Evolutionary conservation across 805 yeast genomes (phyloP).

Genomic region (Ogataea nonfermentans): DNA sequence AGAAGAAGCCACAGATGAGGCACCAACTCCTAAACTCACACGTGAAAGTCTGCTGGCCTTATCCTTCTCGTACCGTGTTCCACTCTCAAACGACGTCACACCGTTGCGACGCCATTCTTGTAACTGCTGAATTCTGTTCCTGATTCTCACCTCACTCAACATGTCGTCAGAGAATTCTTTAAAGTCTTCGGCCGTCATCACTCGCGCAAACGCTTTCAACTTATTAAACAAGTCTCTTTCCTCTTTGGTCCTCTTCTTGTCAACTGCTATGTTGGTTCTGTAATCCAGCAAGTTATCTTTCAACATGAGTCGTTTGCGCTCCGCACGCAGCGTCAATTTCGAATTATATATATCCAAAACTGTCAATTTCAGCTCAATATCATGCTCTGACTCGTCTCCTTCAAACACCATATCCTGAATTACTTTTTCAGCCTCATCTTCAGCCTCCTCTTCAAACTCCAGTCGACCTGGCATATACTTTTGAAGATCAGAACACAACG

Average conservation of each 20-base stretch:
- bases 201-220: slow-evolving; percentile 75
- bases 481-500: slow-evolving; percentile 94
- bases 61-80: slow-evolving; percentile 84
- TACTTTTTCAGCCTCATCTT: slow-evolving; percentile 92
- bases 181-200: slow-evolving; percentile 81
- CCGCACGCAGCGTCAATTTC: slow-evolving; percentile 87
- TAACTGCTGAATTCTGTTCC: slow-evolving; percentile 80
- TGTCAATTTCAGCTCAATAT: slow-evolving; percentile 84
- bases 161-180: slow-evolving; percentile 71
- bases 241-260: slow-evolving; percentile 84
- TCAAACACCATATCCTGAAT: slow-evolving; percentile 96
- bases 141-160: slow-evolving; percentile 70
- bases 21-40: slow-evolving; percentile 14
- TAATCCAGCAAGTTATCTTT: slow-evolving; percentile 81
- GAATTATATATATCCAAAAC: slow-evolving; percentile 88
- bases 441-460: slow-evolving; percentile 95
- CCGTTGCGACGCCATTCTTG: slow-evolving; percentile 95
- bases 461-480: slow-evolving; percentile 98
- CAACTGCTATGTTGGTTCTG: slow-evolving; percentile 73
- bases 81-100: slow-evolving; percentile 77
- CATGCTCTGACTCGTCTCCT: slow-evolving; percentile 84
- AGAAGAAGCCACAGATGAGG: slow-evolving; percentile 33
- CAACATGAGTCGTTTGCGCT: slow-evolving; percentile 79
- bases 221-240: slow-evolving; percentile 78
- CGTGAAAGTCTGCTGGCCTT: slow-evolving; percentile 58